Evolutionary conservation across 2,329 filamentous ascomycete species (phyloP).

Genomic region (Lecanoromycetidae sp.): DNA sequence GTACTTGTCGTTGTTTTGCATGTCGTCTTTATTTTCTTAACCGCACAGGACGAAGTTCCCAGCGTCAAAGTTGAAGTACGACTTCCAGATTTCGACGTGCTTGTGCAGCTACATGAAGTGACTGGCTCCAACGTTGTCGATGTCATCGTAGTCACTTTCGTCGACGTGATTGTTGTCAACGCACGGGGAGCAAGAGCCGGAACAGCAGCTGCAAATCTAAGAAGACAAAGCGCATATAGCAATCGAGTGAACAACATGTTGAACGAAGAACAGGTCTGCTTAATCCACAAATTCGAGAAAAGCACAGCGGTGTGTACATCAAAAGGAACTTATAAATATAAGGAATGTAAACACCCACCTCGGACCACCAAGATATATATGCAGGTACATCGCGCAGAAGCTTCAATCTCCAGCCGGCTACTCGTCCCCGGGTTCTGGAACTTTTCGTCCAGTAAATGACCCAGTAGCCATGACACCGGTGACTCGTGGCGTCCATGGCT

Average conservation of each 20-base stretch:
- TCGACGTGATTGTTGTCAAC: too few relatives aligned
- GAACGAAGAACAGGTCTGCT: background rate
- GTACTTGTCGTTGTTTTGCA: conserved; percentile 6
- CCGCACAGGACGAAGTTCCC: background rate
- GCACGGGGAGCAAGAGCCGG: too few relatives aligned
- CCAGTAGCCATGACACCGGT: too few relatives aligned
- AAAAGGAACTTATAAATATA: background rate
- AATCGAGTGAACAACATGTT: background rate
- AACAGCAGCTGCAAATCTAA: background rate
- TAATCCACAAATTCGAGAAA: background rate
- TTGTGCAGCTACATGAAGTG: conserved; percentile 6
- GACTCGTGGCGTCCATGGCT: too few relatives aligned
- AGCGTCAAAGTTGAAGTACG: background rate
- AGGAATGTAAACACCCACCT: background rate
- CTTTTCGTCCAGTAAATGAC: too few relatives aligned
- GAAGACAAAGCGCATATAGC: background rate
- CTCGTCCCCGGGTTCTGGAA: background rate
- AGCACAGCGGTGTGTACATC: background rate
- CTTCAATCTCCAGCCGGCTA: background rate
- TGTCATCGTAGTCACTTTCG: conserved; percentile 1
- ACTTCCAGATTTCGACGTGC: background rate
- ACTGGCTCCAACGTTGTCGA: background rate
- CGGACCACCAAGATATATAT: background rate
- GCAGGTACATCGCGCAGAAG: background rate
- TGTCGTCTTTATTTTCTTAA: background rate